Base-by-base conservation (phyloP, 2,329 filamentous ascomycete genomes). In the Fusarium torulosum region DNA sequence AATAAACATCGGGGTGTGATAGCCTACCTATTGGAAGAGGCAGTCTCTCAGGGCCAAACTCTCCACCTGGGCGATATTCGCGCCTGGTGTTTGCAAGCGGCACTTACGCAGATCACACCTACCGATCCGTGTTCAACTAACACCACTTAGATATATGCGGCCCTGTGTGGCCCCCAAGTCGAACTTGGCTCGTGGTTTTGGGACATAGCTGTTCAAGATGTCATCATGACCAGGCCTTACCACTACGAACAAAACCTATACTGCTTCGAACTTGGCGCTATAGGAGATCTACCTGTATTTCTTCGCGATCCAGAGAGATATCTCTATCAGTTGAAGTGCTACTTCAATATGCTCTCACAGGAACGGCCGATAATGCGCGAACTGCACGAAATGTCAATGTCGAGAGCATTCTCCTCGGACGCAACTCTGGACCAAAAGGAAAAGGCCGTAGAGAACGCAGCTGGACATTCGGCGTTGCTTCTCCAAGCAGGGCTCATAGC, bases 141-240 rank as follows among this genome's bases (percentile, higher is more conserved):
- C 21, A 37, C 1, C 6, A 2, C 1, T 1, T 3, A 68, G 66
- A 33, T 68, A 4, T 68, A 52, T 29, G 65, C 56, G 2, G 49
- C 54, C 7, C 31, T 68, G 0, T 43, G 49, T 7, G 52, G 66
- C 17, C 60, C 60, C 4, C 62, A 49, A 0, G 35, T 68, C 2
- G 25, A 53, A 17, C 65, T 68, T 0, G 65, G 57, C 2, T n/a
- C 56, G 4, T 68, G 66, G 65, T 69, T 46, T 7, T 63, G 65
- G 65, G 44, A 66, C 4, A 29, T 69, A 3, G 61, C 55, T 1
- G 7, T 54, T 4, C 61, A 54, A 4, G 53, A 52, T 3, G 37
- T 35, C 3, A 21, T 53, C 23, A 43, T 42, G 10, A 43, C 52
- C 27, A 46, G 66, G 6, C 66, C 66, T 7, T 53, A 47, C 1